These are phyloP conservation scores for Hordeum vulgare DNA, from an alignment of 176 grass and related monocot species.

Conservation along the genomic window MorexV3_pseudomolecules_assembly NC_058519.1:652057669-652058168, in stretches of 20 bases:
- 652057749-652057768: neutral
- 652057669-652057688: neutral
- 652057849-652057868: constrained; percentile 84
- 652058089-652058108: neutral
- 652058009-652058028: constrained; percentile 59
- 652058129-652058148: neutral
- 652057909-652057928: neutral
- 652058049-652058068: constrained; percentile 60
- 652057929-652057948: neutral
- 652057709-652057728: neutral
- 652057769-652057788: neutral
- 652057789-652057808: constrained; percentile 55
- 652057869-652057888: constrained; percentile 74
- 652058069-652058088: constrained; percentile 48
- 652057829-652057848: constrained; percentile 84
- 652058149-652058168: neutral
- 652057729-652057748: neutral
- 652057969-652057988: constrained; percentile 98
- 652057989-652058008: constrained; percentile 68
- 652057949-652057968: constrained; percentile 13
- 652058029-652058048: constrained; percentile 57
- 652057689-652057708: neutral
- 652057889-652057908: constrained; percentile 44
- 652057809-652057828: constrained; percentile 74
- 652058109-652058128: neutral